Base-by-base conservation (phyloP, 352 stramenopile species). In the Phytopythium aichiense region DNA sequence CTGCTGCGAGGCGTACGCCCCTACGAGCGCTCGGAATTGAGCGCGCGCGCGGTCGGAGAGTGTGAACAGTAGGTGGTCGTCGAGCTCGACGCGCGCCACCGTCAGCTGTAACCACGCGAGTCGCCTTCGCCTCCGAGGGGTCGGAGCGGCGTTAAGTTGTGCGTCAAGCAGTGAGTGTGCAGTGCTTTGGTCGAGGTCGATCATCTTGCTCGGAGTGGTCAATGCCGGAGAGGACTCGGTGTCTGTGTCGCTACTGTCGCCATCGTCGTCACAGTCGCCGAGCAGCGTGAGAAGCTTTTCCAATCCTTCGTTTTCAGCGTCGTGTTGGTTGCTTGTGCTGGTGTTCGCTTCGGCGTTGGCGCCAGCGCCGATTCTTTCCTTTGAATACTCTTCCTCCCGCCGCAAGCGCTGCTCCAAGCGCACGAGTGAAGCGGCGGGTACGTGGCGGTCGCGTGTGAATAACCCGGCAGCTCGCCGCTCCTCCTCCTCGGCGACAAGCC, bases 21-120 rank as follows among this genome's bases (percentile, higher is more conserved):
- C 60, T 37, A 84, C 83, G 7, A 91, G 64, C 28, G 74, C 72
- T 9, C 78, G 76, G 9, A 96, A 50, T 61, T 92, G 77, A 15
- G 79, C 73, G 23, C 72, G 63, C n/a, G 94, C 53, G 48, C 83
- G 73, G 40, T 96, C 89, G 28, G 76, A 73, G 1, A 91, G 63
- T 25, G 72, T 63, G 58, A 96, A 95, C 7, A 68, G 64, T 4
- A 58, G 71, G 61, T 97, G 83, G 56, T 97, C 89, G 38, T 95
- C 81, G 18, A 96, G 71, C 30, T 88, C 74, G 50, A 95, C 60
- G 2, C 66, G 68, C 43, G 84, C 72, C 11, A 93, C 64, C 13
- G 61, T 71, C 50, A 93, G 65, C 58, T 91, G 74, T 22, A 91
- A 67, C 48, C 53, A 58, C 53, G 35, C 53, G 11, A 58, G 53